Conservation (phyloP, 306 rosid genomes). For the Sicyos edulis region DNA sequence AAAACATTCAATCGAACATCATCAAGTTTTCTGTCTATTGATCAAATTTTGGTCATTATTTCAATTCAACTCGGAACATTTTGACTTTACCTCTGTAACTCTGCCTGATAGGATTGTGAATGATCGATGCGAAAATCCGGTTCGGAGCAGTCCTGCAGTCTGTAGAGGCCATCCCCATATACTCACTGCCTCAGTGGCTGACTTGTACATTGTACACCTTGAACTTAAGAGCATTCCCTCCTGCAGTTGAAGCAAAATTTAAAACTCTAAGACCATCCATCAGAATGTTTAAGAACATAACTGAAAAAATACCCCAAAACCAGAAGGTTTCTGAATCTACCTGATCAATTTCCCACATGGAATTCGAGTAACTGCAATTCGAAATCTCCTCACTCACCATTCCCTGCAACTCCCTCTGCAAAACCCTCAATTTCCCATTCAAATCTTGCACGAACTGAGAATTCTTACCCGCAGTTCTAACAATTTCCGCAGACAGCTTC, state of each 20-base stretch:
- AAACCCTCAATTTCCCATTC: no score
- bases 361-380: conserved; percentile 47
- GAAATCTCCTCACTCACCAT: conserved; percentile 26
- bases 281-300: background rate
- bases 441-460: no score
- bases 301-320: background rate
- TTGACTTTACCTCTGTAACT: conserved; percentile 57
- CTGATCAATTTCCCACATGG: conserved; percentile 62
- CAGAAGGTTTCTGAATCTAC: conserved; percentile 23
- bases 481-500: conserved; percentile 33
- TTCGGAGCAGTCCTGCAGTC: conserved; percentile 74
- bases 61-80: conserved; percentile 16
- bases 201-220: conserved; percentile 60
- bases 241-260: conserved; percentile 27
- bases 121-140: conserved; percentile 51
- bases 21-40: background rate
- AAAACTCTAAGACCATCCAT: no score
- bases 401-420: conserved; percentile 31
- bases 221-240: conserved; percentile 64
- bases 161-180: conserved; percentile 97
- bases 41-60: background rate
- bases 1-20: background rate
- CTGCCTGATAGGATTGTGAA: conserved; percentile 69
- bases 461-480: background rate
- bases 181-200: conserved; percentile 61